phyloP scores from a whole-genome alignment of 345 rosid genomes.

The Eucalyptus tenuipes region DNA sequence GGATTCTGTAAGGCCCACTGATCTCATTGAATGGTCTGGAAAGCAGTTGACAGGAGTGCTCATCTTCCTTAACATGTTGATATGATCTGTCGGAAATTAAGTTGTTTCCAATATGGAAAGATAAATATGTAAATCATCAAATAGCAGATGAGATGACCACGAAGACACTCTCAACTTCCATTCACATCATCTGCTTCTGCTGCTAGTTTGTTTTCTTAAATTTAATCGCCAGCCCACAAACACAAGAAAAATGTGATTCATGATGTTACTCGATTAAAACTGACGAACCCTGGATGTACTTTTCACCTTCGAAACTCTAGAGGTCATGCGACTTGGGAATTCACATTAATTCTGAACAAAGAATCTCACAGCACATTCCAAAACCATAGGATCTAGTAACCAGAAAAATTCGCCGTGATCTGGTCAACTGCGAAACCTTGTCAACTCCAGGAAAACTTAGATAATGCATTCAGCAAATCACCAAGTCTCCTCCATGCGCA shows the following conservation, averaged over 20 bases:
- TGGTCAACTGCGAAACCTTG: neutral
- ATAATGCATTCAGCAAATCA: neutral
- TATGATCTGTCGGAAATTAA: neutral
- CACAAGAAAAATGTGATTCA: neutral
- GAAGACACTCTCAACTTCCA: neutral
- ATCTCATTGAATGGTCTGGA: neutral
- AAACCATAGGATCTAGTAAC: neutral
- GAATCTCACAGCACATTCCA: neutral
- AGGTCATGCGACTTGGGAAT: neutral
- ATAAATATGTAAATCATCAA: neutral
- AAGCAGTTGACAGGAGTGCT: neutral
- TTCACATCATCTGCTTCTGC: neutral
- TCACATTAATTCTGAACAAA: neutral
- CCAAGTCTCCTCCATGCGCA: neutral
- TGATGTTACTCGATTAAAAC: neutral
- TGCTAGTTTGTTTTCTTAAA: neutral
- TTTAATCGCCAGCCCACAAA: neutral
- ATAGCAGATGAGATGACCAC: neutral
- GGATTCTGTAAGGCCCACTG: neutral
- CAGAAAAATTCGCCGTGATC: neutral
- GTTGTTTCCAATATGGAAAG: neutral
- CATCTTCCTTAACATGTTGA: neutral
- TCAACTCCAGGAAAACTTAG: neutral
- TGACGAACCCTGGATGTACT: neutral
- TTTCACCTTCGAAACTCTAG: neutral